A percentile compares a stretch with the other conserved stretches of the same genome.
Conservation (phyloP, 305 asterid species). For the Fraxinus greggii region DNA sequence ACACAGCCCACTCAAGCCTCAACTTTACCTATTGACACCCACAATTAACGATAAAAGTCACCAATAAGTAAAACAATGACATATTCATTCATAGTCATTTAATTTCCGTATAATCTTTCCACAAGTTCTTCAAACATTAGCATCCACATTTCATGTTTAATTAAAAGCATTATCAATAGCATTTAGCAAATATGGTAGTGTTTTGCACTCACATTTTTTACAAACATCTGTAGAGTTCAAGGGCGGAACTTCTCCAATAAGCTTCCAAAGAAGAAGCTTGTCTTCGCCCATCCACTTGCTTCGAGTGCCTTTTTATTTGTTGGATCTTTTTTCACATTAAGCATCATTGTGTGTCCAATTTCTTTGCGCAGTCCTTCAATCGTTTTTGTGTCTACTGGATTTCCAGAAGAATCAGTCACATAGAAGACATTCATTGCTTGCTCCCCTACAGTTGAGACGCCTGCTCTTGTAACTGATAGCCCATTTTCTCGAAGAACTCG, state of each 20-base stretch:
- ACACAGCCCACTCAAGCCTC: not conserved
- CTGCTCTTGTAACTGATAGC: slow-evolving; percentile 85
- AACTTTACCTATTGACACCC: not conserved
- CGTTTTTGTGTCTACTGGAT: slow-evolving; percentile 62
- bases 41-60: not conserved
- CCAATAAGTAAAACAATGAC: not conserved
- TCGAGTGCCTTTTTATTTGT: slow-evolving; percentile 44
- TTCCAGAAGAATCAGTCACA: slow-evolving; percentile 79
- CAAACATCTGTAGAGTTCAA: slow-evolving; percentile 20
- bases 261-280: slow-evolving; percentile 81
- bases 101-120: slow-evolving; percentile 17
- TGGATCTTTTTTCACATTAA: slow-evolving; percentile 70
- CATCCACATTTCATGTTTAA: not conserved
- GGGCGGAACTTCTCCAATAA: slow-evolving; percentile 62
- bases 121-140: slow-evolving; percentile 21
- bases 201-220: slow-evolving; percentile 13
- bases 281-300: slow-evolving; percentile 64
- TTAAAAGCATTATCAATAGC: slow-evolving; percentile 6
- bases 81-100: slow-evolving; percentile 26
- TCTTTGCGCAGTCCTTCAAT: slow-evolving; percentile 70
- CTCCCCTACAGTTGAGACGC: slow-evolving; percentile 81
- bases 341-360: slow-evolving; percentile 81
- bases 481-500: slow-evolving; percentile 85
- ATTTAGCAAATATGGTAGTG: not conserved
- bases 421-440: slow-evolving; percentile 76